phyloP scores from a whole-genome alignment of 108 stramenopile genomes.

The Cylindrotheca fusiformis region DNA sequence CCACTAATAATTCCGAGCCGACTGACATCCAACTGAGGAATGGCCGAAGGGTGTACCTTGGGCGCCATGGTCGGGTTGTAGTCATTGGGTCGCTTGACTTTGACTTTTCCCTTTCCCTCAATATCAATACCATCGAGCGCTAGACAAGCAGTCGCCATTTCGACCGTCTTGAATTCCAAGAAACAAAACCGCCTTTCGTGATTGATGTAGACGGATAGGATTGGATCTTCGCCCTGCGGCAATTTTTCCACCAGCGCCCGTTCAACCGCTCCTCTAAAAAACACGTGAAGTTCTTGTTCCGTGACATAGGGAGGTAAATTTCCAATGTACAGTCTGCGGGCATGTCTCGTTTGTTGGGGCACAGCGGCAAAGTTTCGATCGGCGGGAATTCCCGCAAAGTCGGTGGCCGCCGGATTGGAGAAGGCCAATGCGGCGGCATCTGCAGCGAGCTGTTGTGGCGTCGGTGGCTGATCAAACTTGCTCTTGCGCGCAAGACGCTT shows the following conservation, averaged over 20 bases:
- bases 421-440: constrained; percentile 46
- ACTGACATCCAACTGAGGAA: constrained; percentile 66
- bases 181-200: constrained; percentile 93
- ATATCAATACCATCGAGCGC: constrained; percentile 90
- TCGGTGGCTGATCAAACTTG: constrained; percentile 75
- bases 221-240: constrained; percentile 64
- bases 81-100: constrained; percentile 96
- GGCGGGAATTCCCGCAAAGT: constrained; percentile 39
- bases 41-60: constrained; percentile 41
- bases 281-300: constrained; percentile 81
- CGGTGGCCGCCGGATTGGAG: constrained; percentile 35
- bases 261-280: constrained; percentile 84
- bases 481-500: constrained; percentile 60
- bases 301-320: constrained; percentile 73
- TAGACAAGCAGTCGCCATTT: constrained; percentile 90
- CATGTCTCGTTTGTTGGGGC: constrained; percentile 92
- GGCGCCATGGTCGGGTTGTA: constrained; percentile 90
- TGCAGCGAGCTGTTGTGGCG: constrained; percentile 57
- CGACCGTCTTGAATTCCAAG: constrained; percentile 93
- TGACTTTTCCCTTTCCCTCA: constrained; percentile 77
- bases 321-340: constrained; percentile 94
- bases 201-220: constrained; percentile 93
- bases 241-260: constrained; percentile 37
- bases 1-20: constrained; percentile 82
- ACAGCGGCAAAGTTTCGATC: constrained; percentile 34